Percentiles rank a stretch among this genome's conserved stretches.
These are phyloP conservation scores for Venturia carpophila DNA, from an alignment of 2,329 filamentous ascomycete species.

Conservation along the genomic window DNA sequence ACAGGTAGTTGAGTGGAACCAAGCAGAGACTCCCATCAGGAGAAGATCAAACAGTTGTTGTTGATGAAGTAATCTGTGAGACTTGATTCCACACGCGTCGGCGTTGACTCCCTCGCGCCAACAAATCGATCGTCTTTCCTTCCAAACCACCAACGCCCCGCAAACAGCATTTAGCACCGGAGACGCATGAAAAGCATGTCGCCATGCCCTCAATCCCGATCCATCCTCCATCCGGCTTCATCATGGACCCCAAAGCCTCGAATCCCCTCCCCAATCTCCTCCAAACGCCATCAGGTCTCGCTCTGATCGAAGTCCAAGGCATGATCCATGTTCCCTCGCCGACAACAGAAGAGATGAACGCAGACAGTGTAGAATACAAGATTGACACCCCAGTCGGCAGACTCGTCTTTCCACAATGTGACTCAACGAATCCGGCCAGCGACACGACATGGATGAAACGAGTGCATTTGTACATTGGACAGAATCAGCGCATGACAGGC, in stretches of 20 bases:
- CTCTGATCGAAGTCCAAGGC: constrained; percentile 87
- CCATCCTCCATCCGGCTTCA: not conserved
- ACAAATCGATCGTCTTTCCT: not conserved
- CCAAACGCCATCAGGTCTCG: constrained; percentile 81
- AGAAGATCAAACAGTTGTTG: too few species aligned
- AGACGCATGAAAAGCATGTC: not conserved
- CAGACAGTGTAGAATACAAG: constrained; percentile 19
- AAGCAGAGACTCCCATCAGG: too few species aligned
- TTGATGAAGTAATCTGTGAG: too few species aligned
- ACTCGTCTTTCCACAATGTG: constrained; percentile 71
- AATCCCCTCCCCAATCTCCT: constrained; percentile 72
- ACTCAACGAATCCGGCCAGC: constrained; percentile 40
- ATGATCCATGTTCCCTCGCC: constrained; percentile 65
- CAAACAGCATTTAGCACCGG: not conserved
- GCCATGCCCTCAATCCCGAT: constrained; percentile 15
- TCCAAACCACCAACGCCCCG: not conserved
- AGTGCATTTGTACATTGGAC: constrained; percentile 80
- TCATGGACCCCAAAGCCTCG: constrained; percentile 14
- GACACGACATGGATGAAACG: constrained; percentile 79
- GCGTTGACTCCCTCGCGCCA: not conserved
- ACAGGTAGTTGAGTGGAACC: too few species aligned
- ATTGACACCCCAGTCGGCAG: constrained; percentile 54
- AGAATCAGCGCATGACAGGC: constrained; percentile 80
- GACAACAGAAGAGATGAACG: constrained; percentile 19
- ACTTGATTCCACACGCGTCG: too few species aligned